Conservation (phyloP, 2,329 filamentous ascomycete genomes). For the Nigrograna mackinnonii region DNA sequence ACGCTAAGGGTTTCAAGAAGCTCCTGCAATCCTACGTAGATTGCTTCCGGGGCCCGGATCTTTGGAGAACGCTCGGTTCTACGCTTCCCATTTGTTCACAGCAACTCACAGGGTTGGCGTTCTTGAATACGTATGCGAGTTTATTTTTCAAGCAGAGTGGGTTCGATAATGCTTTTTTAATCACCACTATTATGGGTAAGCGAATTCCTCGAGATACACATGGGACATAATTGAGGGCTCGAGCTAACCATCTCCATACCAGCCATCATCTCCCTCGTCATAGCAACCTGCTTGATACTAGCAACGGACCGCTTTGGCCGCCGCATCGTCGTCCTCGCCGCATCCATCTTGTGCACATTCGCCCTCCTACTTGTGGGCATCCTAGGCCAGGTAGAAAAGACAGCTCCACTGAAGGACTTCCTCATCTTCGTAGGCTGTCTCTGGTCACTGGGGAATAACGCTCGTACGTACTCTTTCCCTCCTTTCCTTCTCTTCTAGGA, state of each 20-base stretch:
- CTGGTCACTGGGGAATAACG: background rate
- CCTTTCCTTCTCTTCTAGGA: too few relatives aligned
- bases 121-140: constrained; percentile 5
- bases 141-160: constrained; percentile 6
- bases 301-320: background rate
- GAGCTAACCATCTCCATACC: too few relatives aligned
- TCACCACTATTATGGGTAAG: constrained; percentile 6
- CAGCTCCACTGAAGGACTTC: background rate
- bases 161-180: constrained; percentile 2
- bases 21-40: background rate
- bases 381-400: background rate
- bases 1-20: background rate
- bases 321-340: background rate
- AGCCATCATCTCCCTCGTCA: background rate
- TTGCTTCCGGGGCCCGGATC: background rate
- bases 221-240: too few relatives aligned
- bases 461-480: too few relatives aligned
- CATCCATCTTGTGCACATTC: background rate
- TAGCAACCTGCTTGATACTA: background rate
- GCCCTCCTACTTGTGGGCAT: background rate
- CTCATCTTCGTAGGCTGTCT: background rate
- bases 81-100: background rate
- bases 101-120: constrained; percentile 3
- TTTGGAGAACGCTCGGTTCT: background rate
- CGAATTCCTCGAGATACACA: too few relatives aligned